Conservation (phyloP, 2,329 filamentous ascomycete species). For the Calonectria multiphialidica region DNA sequence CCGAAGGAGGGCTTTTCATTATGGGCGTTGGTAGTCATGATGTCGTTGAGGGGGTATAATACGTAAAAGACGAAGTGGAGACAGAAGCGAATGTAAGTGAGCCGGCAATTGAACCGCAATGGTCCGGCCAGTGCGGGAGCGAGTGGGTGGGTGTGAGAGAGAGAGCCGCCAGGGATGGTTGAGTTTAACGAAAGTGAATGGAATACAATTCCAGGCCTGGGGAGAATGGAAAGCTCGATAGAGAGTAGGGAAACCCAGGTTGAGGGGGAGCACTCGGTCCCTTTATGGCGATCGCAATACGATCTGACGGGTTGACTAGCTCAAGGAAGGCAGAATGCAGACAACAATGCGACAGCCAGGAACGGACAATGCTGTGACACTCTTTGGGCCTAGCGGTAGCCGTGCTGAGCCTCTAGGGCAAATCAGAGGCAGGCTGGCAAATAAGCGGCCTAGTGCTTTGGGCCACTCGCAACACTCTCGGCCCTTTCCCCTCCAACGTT, state of each 20-base stretch:
- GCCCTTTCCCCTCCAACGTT: conserved; percentile 1
- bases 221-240: neutral
- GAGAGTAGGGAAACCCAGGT: neutral
- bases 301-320: neutral
- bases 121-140: neutral
- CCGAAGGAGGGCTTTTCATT: neutral
- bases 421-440: neutral
- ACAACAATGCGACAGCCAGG: neutral
- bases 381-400: neutral
- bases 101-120: neutral
- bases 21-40: neutral
- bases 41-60: neutral
- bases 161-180: neutral
- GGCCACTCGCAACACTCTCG: conserved; percentile 1
- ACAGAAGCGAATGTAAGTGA: neutral
- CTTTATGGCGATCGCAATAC: conserved; percentile 1
- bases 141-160: too few species aligned
- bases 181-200: neutral
- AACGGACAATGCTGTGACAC: neutral
- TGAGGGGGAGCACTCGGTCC: neutral
- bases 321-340: neutral
- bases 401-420: neutral
- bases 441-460: neutral
- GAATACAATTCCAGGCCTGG: neutral
- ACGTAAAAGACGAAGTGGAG: neutral